Base-by-base conservation (phyloP, 83 land plant species). In the Thuja plicata region DNA sequence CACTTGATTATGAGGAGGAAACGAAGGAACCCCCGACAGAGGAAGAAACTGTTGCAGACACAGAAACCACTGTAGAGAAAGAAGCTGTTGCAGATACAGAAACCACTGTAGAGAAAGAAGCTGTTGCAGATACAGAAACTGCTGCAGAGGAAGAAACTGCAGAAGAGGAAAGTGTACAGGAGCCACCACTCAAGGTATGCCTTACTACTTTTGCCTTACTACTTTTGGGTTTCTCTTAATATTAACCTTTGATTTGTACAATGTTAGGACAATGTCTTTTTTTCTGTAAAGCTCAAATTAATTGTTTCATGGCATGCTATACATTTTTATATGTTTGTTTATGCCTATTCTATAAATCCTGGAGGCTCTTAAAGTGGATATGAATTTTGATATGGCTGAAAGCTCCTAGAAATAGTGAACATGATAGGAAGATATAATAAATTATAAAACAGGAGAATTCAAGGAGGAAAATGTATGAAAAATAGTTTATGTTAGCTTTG, bases 111-210 rank as follows among this genome's bases (percentile, higher is more conserved):
- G 55, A 48, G 57, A 55, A n/a, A 83, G 85, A 83, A 46, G 34
- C 52, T 81, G 24, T 41, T 35, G 84, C 84, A 38, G 46, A 17
- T 38, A 41, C 40, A 80, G 84, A 37, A 80, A 8, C 46, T 8
- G 43, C 50, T 54, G 73, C 15, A 43, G 85, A 45, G 57, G 37
- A 27, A 45, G 85, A 41, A 83, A 13, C 57, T 13, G 48, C 57
- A 13, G 85, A 83, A 83, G 85, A 83, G 16, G 85, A 46, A 83
- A 83, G 55, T 48, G 57, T 5, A 83, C 37, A 48, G 55, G 85
- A 83, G 57, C 85, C 85, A 83, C 48, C 12, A 83, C 30, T 83
- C 85, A 83, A 83, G 85, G 85, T 30, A 83, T 83, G 85, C 30
- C 30, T 34, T n/a, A 83, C 12, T 46, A 8, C 55, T 30, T 27